Evolutionary conservation across 2,329 filamentous ascomycete genomes (phyloP), one percentile per base, ranked within the genome.

Genomic region (Tolypocladium nubicola): DNA sequence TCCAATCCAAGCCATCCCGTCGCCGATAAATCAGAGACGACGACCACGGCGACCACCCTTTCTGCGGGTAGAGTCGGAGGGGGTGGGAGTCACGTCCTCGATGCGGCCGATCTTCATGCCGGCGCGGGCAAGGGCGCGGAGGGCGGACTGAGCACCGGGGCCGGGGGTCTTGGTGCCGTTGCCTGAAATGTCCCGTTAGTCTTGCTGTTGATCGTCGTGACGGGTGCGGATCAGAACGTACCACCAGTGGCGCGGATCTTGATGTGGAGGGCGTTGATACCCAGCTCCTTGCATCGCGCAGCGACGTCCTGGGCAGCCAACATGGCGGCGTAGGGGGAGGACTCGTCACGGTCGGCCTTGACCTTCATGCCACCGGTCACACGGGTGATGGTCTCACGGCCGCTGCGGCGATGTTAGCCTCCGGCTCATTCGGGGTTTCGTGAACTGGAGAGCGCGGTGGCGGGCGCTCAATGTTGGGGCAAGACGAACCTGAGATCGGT

Each of bases 31-130:
- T 89, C 83, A 99, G 80, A 99, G 89, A 96, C 94, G 93, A 83
- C 94, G 94, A 97, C 94, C 94, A 89, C 94, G 93, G 81, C 94
- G 92, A 97, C 94, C 94, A 84, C 94, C 94, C 91, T 99, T 99
- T 84, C 93, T 92, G 82, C 94, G 90, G 74, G 94, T 99, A 78
- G 90, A 96, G 81, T 99, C 94, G 79, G 94, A 99, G 71, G 95
- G 94, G 62, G 94, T 99, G 71, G 94, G 94, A 71, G 95, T 99
- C 66, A 99, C 94, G 77, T 99, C 94, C 88, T 99, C 94, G 73
- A 99, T 99, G 75, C 94, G 89, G 76, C 94, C 94, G 72, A 99
- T 99, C 85, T 93, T 95, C 95, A 99, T 99, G 77, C 94, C 94
- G 71, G 94, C 91, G 85, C 94, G 95, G 76, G 94, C 94, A 68